Evolutionary conservation across 768 basidiomycete genomes (phyloP), one percentile per base, ranked within the genome.

Genomic region (Boletus edulis): DNA sequence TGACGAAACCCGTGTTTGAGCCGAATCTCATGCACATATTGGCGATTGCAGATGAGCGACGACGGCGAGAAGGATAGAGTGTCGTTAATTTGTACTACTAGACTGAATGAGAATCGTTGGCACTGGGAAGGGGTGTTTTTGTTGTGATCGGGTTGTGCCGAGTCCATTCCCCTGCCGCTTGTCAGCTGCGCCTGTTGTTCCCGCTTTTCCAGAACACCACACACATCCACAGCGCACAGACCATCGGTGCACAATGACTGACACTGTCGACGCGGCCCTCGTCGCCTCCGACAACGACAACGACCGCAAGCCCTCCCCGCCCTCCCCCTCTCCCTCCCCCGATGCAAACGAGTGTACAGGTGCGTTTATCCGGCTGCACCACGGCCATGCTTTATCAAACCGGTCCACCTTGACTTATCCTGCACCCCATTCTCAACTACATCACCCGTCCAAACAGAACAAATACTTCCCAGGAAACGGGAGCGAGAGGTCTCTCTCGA

Each of bases 1-100:
- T 92, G 56, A 91, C 87, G 45, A 92, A 92, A 71, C 90, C 91
- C 0, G 90, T 91, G 3, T 71, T 79, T 22, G 87, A 90, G 71
- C 78, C 76, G 49, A 77, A 73, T 58, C 58, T 80, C 20, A 72
- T 71, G 57, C 65, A 63, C 20, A 76, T 80, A 73, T 64, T 80
- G 52, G 66, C 47, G 44, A 70, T 76, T 48, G 78, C 78, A 3
- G 72, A 73, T 35, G 77, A 75, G 56, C 76, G 76, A 31, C 70
- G 76, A 46, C 59, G 61, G 9, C 6, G 34, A 35, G 34, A 35
- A 39, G 12, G 38, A 15, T 39, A 39, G 12, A 13, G 14, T 5
- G 17, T 39, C 6, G 5, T 18, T 17, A 12, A 37, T 14, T 10
- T 39, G 38, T 39, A 35, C 10, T 38, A 39, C n/a, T 22, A 42